A percentile compares a stretch with the other conserved stretches of the same genome.
Conservation (phyloP, 768 basidiomycete species). For the Clavulina sp. region DNA sequence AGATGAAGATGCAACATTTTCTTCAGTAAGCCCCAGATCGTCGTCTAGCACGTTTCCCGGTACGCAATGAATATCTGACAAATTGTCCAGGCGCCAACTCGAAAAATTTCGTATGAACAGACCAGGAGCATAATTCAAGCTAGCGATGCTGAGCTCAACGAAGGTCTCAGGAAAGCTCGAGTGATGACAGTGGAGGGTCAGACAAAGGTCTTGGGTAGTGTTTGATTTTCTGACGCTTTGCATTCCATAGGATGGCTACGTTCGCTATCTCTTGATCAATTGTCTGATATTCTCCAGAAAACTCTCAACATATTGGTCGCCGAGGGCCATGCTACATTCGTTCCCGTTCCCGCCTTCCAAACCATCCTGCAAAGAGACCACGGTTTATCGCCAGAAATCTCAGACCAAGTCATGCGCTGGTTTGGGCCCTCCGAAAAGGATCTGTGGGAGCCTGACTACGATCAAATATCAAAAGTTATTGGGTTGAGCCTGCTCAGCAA, state of each 20-base stretch:
- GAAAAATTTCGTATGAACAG: conserved; percentile 37
- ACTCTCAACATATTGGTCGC: conserved; percentile 61
- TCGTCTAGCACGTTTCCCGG: not conserved
- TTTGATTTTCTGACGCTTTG: not conserved
- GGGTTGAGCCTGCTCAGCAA: conserved; percentile 54
- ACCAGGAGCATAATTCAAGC: conserved; percentile 57
- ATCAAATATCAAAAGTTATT: conserved; percentile 48
- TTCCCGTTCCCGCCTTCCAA: conserved; percentile 30
- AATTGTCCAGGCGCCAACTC: conserved; percentile 18
- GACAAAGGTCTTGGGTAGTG: conserved; percentile 2
- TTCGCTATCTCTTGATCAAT: conserved; percentile 48
- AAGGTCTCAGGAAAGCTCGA: conserved; percentile 45
- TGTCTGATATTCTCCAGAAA: conserved; percentile 53
- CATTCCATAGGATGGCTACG: conserved; percentile 42
- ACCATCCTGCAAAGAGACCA: conserved; percentile 55
- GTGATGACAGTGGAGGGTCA: conserved; percentile 59
- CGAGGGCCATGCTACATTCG: conserved; percentile 30
- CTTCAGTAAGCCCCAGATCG: not conserved
- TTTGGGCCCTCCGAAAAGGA: conserved; percentile 42
- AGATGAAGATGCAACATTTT: conserved; percentile 30
- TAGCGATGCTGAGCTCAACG: conserved; percentile 54
- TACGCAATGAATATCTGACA: not conserved
- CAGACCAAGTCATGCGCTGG: conserved; percentile 60
- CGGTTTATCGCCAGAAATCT: conserved; percentile 43
- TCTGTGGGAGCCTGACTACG: conserved; percentile 49